Evolutionary conservation across 225 moss, liverwort and hornwort genomes (phyloP), one percentile per base, ranked within the genome.

Genomic region (Asterella californica): DNA sequence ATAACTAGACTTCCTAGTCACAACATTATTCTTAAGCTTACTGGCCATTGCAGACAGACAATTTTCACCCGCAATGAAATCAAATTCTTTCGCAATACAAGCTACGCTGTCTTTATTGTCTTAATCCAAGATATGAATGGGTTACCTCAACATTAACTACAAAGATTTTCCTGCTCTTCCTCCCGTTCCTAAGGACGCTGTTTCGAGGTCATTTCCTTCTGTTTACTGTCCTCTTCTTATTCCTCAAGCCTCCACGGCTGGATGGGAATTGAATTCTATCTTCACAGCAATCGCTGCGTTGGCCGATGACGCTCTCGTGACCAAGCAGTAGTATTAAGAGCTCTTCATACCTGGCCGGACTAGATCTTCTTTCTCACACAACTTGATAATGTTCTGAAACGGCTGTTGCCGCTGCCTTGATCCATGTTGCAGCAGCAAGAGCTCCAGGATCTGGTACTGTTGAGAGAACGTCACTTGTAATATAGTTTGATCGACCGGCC

Each of bases 401-500:
- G 17, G 88, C 88, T 7, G 81, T 76, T 19, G 96, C 90, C 81
- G 84, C 94, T 70, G 93, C 94, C 70, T 82, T 88, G 15, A 97
- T 72, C 96, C 96, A 97, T 49, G 85, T 79, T 27, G 93, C 89
- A 48, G 93, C 94, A 81, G 96, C 96, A 86, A 94, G 89, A 52
- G 96, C 94, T 55, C 96, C 96, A 65, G 96, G 96, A 75, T 97
- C 96, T 68, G 96, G 93, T 76, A 93, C 93, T 47, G 85, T 84
- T 15, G 91, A 87, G 78, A 97, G 82, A 32, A 90, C 78, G 32
- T 93, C 91, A 68, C 88, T 79, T 80, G 90, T 90, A 50, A 97
- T 88, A 84, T 97, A 94, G 70, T 86, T 91, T 30, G 96, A 94
- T 77, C 96, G 88, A 30, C 96, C 96, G 84, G 91, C 93, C 96